A percentile compares a stretch with the other conserved stretches of the same genome.
phyloP scores from a whole-genome alignment of 768 basidiomycete species.

The Chalciporus sphaerocephalus region DNA sequence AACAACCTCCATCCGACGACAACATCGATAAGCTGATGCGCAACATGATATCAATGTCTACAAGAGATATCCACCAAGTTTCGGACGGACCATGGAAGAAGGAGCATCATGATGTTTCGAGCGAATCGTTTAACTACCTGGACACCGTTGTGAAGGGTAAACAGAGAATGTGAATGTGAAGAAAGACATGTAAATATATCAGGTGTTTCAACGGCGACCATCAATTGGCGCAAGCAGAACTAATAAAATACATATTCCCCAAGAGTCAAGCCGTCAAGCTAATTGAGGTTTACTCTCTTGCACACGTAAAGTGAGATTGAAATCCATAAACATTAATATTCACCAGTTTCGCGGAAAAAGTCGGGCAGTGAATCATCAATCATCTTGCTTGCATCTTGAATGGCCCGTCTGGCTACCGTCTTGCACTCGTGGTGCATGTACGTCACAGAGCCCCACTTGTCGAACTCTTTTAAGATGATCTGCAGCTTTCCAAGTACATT shows the following conservation, averaged over 20 bases:
- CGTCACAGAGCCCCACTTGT: conserved; percentile 65
- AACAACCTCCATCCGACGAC: conserved; percentile 33
- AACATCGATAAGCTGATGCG: conserved; percentile 41
- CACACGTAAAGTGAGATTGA: background rate
- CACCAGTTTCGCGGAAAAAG: conserved; percentile 47
- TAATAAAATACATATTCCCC: background rate
- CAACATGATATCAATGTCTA: conserved; percentile 35
- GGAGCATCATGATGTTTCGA: conserved; percentile 3
- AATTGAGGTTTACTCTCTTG: too few relatives aligned
- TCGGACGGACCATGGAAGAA: conserved; percentile 32
- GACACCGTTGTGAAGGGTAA: conserved; percentile 28
- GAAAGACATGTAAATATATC: background rate
- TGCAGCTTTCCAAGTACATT: conserved; percentile 65
- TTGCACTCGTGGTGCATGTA: conserved; percentile 80
- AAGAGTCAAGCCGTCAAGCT: background rate
- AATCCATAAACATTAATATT: conserved; percentile 19
- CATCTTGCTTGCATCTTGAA: conserved; percentile 50
- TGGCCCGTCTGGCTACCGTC: conserved; percentile 50
- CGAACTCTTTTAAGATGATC: conserved; percentile 62
- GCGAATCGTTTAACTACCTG: conserved; percentile 21
- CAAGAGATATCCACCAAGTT: conserved; percentile 11
- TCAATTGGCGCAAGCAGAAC: background rate
- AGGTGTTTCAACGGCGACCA: background rate
- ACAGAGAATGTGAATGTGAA: conserved; percentile 16
- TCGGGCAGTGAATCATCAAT: conserved; percentile 60